A percentile compares a stretch with the other conserved stretches of the same genome.
Evolutionary conservation across 2,329 filamentous ascomycete genomes (phyloP).

Genomic region (Neoscytalidium dimidiatum): DNA sequence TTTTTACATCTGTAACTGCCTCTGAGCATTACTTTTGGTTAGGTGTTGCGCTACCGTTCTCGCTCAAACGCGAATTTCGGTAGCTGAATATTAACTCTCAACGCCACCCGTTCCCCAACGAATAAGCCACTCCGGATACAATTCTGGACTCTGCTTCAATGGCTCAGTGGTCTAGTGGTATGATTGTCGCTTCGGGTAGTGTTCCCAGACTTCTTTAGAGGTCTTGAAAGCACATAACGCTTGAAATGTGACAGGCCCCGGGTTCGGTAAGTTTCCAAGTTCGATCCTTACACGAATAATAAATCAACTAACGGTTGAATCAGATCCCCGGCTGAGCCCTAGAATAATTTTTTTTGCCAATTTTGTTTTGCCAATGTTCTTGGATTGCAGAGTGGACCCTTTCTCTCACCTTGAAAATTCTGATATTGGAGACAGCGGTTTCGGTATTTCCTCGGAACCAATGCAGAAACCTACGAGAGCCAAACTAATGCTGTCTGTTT

Average conservation of each 20-base stretch:
- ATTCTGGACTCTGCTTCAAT: background rate
- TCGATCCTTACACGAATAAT: background rate
- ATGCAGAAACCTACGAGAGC: background rate
- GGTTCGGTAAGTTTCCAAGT: background rate
- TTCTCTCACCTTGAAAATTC: background rate
- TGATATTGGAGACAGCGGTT: background rate
- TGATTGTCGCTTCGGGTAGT: slow-evolving; percentile 69
- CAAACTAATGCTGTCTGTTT: background rate
- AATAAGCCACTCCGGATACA: background rate
- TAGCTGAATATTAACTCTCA: too few species aligned
- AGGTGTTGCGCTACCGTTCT: too few species aligned
- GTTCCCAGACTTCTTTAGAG: background rate
- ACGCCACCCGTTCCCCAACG: background rate
- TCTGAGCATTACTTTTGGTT: too few species aligned
- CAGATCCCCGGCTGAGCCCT: background rate
- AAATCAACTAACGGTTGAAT: background rate
- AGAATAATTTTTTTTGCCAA: background rate
- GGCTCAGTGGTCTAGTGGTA: slow-evolving; percentile 63
- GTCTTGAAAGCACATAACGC: background rate
- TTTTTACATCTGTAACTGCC: too few species aligned
- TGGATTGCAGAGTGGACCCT: background rate
- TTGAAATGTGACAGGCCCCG: slow-evolving; percentile 1
- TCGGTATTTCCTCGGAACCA: background rate
- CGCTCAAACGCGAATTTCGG: too few species aligned
- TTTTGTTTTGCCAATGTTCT: background rate